phyloP scores from a whole-genome alignment of 805 yeast genomes.

The Ogataea salicorniae region DNA sequence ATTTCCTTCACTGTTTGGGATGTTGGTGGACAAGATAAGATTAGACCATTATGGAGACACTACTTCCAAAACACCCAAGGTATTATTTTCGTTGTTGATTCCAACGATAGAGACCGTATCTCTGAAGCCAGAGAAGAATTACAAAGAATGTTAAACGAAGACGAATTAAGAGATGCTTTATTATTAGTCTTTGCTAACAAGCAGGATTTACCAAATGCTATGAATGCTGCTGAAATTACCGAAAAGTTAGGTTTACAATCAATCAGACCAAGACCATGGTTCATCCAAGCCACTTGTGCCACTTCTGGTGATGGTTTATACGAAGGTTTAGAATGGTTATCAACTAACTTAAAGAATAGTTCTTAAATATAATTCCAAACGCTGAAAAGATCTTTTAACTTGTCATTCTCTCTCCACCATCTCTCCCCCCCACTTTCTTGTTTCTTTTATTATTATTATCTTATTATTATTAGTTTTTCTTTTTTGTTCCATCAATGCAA shows the following conservation, averaged over 20 bases:
- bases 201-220: slow-evolving; percentile 98
- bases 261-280: slow-evolving; percentile 98
- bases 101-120: slow-evolving; percentile 96
- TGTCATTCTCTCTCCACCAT: neutral
- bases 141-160: slow-evolving; percentile 97
- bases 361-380: slow-evolving; percentile 17
- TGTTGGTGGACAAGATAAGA: slow-evolving; percentile 99
- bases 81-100: slow-evolving; percentile 95
- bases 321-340: slow-evolving; percentile 97
- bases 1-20: slow-evolving; percentile 97
- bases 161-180: slow-evolving; percentile 94
- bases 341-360: slow-evolving; percentile 79
- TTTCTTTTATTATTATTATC: slow-evolving; percentile 1
- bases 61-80: slow-evolving; percentile 99
- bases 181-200: slow-evolving; percentile 95
- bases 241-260: slow-evolving; percentile 96
- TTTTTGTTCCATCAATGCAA: neutral
- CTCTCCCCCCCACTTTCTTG: neutral
- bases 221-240: slow-evolving; percentile 98
- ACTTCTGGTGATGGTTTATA: slow-evolving; percentile 98
- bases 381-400: neutral
- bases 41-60: slow-evolving; percentile 98
- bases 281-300: slow-evolving; percentile 98
- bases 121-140: slow-evolving; percentile 97
- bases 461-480: neutral